These are phyloP conservation scores for Nicotiana paniculata DNA, from an alignment of 257 asterid species.

Conservation along the genomic window DNA sequence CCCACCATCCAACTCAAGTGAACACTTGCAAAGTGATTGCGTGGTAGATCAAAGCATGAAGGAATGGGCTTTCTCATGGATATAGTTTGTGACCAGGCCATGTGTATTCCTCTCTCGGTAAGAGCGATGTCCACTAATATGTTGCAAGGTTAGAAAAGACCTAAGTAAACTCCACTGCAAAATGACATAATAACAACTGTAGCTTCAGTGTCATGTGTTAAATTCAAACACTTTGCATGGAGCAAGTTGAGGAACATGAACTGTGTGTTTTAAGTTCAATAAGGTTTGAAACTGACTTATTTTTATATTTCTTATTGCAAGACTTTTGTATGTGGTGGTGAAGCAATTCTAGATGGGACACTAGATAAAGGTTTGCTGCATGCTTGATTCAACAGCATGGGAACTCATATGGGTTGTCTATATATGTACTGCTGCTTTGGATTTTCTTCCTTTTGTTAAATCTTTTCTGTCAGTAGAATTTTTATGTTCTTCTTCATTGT, in stretches of 20 bases:
- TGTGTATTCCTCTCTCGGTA: conserved; percentile 37
- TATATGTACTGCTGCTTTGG: conserved; percentile 15
- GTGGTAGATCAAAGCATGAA: conserved; percentile 34
- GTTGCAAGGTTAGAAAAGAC: conserved; percentile 20
- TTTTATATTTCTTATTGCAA: conserved; percentile 5
- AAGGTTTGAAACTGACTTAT: conserved; percentile 24
- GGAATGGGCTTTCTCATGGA: conserved; percentile 49
- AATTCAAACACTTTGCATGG: conserved; percentile 29
- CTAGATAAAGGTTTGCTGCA: conserved; percentile 30
- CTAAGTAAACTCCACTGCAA: conserved; percentile 23
- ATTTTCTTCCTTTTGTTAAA: neutral
- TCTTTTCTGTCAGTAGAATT: conserved; percentile 12
- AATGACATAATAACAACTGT: conserved; percentile 36
- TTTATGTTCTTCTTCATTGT: conserved; percentile 12
- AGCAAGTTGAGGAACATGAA: conserved; percentile 32
- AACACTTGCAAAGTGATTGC: conserved; percentile 20
- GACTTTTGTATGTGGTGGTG: conserved; percentile 41
- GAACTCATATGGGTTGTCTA: conserved; percentile 71
- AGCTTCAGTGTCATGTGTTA: conserved; percentile 28
- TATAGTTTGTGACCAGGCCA: conserved; percentile 40
- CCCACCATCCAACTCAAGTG: conserved; percentile 26
- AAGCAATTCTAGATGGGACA: conserved; percentile 41
- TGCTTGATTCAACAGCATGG: conserved; percentile 56
- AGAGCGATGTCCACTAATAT: conserved; percentile 24
- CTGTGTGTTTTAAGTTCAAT: conserved; percentile 24